A percentile compares a stretch with the other conserved stretches of the same genome.
These are phyloP conservation scores for Didymella pomorum DNA, from an alignment of 2,329 filamentous ascomycete genomes.

Conservation along the genomic window DNA sequence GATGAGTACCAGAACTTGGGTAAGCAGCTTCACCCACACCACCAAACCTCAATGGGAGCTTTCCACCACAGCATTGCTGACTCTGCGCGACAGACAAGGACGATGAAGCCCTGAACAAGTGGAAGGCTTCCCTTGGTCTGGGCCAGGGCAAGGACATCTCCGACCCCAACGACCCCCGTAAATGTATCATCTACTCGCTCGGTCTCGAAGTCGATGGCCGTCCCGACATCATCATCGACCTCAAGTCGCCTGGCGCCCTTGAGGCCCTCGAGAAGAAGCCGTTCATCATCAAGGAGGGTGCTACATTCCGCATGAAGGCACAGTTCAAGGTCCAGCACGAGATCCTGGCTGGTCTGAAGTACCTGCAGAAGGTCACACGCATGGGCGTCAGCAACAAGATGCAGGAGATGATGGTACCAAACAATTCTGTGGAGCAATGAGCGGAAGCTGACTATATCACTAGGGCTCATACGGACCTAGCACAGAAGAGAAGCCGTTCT, in stretches of 20 bases:
- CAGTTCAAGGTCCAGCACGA: conserved; percentile 96
- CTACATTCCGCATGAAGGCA: conserved; percentile 92
- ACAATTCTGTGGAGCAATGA: neutral
- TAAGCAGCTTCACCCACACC: conserved; percentile 58
- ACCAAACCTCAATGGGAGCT: neutral
- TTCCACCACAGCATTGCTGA: conserved; percentile 6
- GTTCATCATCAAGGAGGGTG: conserved; percentile 97
- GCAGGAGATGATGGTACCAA: conserved; percentile 90
- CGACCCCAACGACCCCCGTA: conserved; percentile 76
- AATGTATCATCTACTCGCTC: conserved; percentile 91
- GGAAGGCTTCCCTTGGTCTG: conserved; percentile 95
- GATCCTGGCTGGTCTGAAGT: conserved; percentile 93
- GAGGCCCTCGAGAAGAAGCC: conserved; percentile 85
- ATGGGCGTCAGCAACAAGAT: conserved; percentile 91
- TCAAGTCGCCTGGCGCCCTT: conserved; percentile 76
- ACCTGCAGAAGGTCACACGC: conserved; percentile 91
- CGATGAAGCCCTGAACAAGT: conserved; percentile 95
- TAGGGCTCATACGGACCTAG: conserved; percentile 93
- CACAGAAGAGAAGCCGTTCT: conserved; percentile 83
- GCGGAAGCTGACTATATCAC: conserved; percentile 21
- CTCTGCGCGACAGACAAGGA: conserved; percentile 62
- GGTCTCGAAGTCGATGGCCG: conserved; percentile 86
- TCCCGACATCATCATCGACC: conserved; percentile 85
- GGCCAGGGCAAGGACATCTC: conserved; percentile 64
- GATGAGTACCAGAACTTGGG: conserved; percentile 94